phyloP scores from a whole-genome alignment of 768 basidiomycete species.

The Tephrocybe rancida region DNA sequence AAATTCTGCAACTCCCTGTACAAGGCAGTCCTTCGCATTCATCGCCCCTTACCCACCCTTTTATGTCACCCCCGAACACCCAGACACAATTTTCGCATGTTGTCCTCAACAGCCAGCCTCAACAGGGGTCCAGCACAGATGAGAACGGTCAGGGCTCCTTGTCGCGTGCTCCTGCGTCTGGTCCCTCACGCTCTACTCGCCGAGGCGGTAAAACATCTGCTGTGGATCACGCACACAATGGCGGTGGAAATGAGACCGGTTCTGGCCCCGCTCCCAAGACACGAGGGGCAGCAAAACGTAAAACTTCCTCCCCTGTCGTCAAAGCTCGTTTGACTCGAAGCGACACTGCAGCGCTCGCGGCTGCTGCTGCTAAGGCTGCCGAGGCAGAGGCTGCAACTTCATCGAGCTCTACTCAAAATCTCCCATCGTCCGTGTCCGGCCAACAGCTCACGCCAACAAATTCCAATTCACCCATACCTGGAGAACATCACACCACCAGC shows the following conservation, averaged over 20 bases:
- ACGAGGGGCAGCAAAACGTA: constrained; percentile 15
- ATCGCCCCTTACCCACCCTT: constrained; percentile 19
- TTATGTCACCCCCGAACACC: constrained; percentile 11
- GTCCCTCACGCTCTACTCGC: constrained; percentile 15
- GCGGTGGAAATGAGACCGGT: constrained; percentile 1
- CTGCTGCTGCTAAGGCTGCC: constrained; percentile 9
- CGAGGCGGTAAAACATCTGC: constrained; percentile 11
- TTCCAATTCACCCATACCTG: not conserved
- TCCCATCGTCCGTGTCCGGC: not conserved
- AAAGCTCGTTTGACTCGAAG: constrained; percentile 10
- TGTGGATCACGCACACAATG: constrained; percentile 1
- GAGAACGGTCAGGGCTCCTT: no score
- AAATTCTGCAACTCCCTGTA: constrained; percentile 12
- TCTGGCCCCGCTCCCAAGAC: constrained; percentile 14
- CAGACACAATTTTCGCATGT: no score
- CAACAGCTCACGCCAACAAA: no score
- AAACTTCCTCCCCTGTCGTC: constrained; percentile 7
- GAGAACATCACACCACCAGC: no score
- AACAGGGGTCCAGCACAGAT: no score
- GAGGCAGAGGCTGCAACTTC: constrained; percentile 12
- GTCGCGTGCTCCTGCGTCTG: constrained; percentile 6
- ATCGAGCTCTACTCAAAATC: constrained; percentile 6
- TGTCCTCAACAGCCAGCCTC: no score
- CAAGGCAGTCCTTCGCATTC: constrained; percentile 16
- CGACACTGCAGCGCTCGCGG: constrained; percentile 10